Conservation (phyloP, 1,284 basidiomycete genomes). For the Fomes fomentarius region DNA sequence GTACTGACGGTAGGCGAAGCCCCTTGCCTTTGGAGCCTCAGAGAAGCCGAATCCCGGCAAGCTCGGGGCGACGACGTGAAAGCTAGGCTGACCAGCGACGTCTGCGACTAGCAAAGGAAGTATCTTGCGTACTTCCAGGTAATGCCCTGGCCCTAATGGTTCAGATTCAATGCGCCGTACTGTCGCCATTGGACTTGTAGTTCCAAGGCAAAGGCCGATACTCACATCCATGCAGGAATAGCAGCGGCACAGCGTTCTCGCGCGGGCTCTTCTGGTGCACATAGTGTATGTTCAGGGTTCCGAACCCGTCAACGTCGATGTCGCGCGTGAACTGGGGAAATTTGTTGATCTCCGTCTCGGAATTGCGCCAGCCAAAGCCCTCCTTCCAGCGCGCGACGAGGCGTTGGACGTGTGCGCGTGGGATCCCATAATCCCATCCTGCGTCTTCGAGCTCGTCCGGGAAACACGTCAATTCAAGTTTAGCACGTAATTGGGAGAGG, state of each 20-base stretch:
- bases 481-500: too few species aligned
- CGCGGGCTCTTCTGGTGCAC: constrained; percentile 41
- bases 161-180: too few species aligned
- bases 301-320: constrained; percentile 40
- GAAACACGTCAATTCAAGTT: constrained; percentile 41
- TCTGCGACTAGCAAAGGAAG: constrained; percentile 47
- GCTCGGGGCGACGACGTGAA: constrained; percentile 58
- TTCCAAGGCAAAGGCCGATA: too few species aligned
- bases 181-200: too few species aligned
- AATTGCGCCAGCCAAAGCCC: constrained; percentile 45
- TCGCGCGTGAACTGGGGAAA: constrained; percentile 46
- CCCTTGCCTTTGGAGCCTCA: constrained; percentile 40
- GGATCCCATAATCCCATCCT: constrained; percentile 42
- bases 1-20: constrained; percentile 32
- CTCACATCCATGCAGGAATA: constrained; percentile 51
- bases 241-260: constrained; percentile 42
- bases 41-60: constrained; percentile 61
- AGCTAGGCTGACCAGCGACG: constrained; percentile 48
- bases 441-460: constrained; percentile 46
- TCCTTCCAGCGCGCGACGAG: constrained; percentile 42
- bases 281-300: constrained; percentile 44
- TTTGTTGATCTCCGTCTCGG: constrained; percentile 42
- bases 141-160: constrained; percentile 69
- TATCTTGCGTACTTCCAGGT: constrained; percentile 57
- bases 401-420: constrained; percentile 42